These are phyloP conservation scores for Discostella stelligera DNA, from an alignment of 352 stramenopile genomes.

Conservation along the genomic window DNA sequence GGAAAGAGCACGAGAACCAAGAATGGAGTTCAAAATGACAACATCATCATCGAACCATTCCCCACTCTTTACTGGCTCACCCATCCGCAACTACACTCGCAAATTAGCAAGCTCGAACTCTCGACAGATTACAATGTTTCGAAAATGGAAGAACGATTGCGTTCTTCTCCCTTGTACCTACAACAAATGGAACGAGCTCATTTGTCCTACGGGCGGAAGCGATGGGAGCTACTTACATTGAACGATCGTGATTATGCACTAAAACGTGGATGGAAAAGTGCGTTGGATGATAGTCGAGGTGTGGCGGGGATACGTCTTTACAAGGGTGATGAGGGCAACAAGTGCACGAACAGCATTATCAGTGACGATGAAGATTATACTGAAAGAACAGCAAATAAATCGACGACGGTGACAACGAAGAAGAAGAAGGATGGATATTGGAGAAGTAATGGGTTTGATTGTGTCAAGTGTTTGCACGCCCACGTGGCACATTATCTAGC, in stretches of 20 bases:
- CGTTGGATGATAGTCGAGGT: conserved; percentile 49
- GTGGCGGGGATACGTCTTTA: conserved; percentile 65
- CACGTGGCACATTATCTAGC: conserved; percentile 73
- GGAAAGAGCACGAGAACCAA: conserved; percentile 14
- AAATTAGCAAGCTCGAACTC: conserved; percentile 73
- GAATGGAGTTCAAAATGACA: neutral
- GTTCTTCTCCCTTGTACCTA: conserved; percentile 22
- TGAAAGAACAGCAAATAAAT: no score
- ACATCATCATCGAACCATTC: conserved; percentile 71
- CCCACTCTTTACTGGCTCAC: conserved; percentile 79
- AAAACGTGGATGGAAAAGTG: conserved; percentile 47
- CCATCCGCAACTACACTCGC: conserved; percentile 48
- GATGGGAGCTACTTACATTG: conserved; percentile 47
- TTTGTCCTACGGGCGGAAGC: conserved; percentile 47
- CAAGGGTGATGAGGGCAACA: neutral
- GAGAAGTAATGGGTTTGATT: conserved; percentile 28
- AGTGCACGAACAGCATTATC: no score
- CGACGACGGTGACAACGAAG: neutral
- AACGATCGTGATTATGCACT: conserved; percentile 42
- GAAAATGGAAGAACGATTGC: conserved; percentile 31
- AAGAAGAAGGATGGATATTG: neutral
- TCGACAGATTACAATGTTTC: conserved; percentile 36
- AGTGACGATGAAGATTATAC: neutral
- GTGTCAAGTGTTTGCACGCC: conserved; percentile 75
- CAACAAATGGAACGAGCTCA: conserved; percentile 64